Percentiles rank a stretch among this genome's conserved stretches.
Conservation (phyloP, 2,329 filamentous ascomycete species). For the Botrytis porri region DNA sequence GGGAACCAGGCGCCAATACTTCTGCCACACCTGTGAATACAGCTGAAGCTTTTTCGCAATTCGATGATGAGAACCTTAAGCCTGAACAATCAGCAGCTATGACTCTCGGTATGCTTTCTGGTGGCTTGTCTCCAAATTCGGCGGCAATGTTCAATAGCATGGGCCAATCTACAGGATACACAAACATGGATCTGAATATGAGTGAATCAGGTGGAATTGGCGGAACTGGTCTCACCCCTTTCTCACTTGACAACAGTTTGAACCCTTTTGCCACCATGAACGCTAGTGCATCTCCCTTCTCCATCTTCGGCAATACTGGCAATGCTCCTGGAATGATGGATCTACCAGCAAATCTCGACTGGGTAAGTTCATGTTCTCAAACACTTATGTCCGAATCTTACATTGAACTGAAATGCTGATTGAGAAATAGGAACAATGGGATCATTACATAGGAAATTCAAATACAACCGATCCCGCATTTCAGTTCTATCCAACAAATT, state of each 20-base stretch:
- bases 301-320: slow-evolving; percentile 47
- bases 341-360: slow-evolving; percentile 57
- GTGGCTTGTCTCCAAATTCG: slow-evolving; percentile 52
- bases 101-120: slow-evolving; percentile 66
- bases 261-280: slow-evolving; percentile 33
- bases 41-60: slow-evolving; percentile 33
- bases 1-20: slow-evolving; percentile 23
- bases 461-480: slow-evolving; percentile 36
- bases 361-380: slow-evolving; percentile 50
- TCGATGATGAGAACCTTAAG: slow-evolving; percentile 51
- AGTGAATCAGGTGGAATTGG: slow-evolving; percentile 35
- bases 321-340: slow-evolving; percentile 49
- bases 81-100: slow-evolving; percentile 65
- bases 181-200: slow-evolving; percentile 35
- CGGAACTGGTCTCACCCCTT: slow-evolving; percentile 44
- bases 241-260: slow-evolving; percentile 33
- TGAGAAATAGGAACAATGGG: slow-evolving; percentile 59
- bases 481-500: slow-evolving; percentile 34
- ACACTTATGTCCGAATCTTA: background rate
- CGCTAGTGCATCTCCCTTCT: slow-evolving; percentile 45
- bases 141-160: slow-evolving; percentile 37
- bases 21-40: slow-evolving; percentile 25
- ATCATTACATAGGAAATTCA: slow-evolving; percentile 63
- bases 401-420: background rate
- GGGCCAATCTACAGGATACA: slow-evolving; percentile 38